Percentiles rank a stretch among this genome's conserved stretches.
Evolutionary conservation across 768 basidiomycete genomes (phyloP).

Genomic region (Mycena pura): DNA sequence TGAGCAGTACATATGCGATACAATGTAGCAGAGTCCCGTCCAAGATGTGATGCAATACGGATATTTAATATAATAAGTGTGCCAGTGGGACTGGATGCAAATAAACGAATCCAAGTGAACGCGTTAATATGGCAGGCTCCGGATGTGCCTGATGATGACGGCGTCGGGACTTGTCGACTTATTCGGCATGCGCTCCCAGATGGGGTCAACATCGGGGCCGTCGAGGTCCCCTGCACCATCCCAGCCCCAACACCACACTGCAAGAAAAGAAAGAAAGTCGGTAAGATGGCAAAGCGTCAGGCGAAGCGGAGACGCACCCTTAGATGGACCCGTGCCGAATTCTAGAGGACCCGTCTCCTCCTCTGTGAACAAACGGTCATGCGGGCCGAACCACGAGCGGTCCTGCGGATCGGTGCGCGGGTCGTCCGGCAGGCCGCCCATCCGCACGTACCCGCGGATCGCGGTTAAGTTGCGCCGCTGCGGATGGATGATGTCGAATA

Average conservation of each 20-base stretch:
- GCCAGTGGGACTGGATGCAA: not conserved
- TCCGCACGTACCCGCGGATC: conserved; percentile 89
- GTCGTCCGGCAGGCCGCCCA: conserved; percentile 98
- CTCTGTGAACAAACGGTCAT: conserved; percentile 90
- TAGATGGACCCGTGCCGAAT: conserved; percentile 82
- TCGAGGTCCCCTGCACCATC: conserved; percentile 98
- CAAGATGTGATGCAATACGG: conserved; percentile 19
- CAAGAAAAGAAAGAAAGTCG: not conserved
- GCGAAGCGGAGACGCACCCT: conserved; percentile 70
- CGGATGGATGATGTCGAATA: conserved; percentile 95
- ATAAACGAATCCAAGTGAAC: not conserved
- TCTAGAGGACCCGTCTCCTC: conserved; percentile 83
- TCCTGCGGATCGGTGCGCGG: conserved; percentile 97
- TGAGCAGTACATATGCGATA: not conserved
- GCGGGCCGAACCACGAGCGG: conserved; percentile 97
- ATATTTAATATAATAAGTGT: conserved; percentile 17
- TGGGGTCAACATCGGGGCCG: conserved; percentile 96
- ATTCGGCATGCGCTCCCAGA: conserved; percentile 89
- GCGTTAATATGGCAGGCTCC: conserved; percentile 43
- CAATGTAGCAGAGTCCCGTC: conserved; percentile 18
- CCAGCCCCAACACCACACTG: conserved; percentile 99
- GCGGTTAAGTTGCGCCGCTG: conserved; percentile 89
- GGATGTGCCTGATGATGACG: conserved; percentile 75
- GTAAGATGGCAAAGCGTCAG: conserved; percentile 1
- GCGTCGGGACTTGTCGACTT: conserved; percentile 62